Percentiles rank a stretch among this genome's conserved stretches.
Evolutionary conservation across 129 eudicot species (phyloP).

Genomic region (Heracleum sosnowskyi): DNA sequence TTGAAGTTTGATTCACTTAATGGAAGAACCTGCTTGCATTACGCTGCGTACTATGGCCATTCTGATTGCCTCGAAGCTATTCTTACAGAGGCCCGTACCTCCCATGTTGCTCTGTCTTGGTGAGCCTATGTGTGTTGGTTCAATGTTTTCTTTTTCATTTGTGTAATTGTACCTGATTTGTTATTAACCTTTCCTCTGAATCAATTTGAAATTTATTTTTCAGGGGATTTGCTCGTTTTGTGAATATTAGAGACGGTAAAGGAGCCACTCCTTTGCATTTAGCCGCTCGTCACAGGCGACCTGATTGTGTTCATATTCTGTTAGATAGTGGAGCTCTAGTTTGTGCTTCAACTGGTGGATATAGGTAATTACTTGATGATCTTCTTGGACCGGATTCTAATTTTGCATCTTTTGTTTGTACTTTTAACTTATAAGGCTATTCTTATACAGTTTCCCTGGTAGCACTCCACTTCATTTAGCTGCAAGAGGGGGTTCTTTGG

Average conservation of each 20-base stretch:
- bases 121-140: not conserved
- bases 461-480: conserved; percentile 99
- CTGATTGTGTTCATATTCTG: conserved; percentile 78
- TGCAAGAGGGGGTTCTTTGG: conserved; percentile 96
- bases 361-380: conserved; percentile 50
- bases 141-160: not conserved
- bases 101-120: conserved; percentile 13
- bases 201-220: not conserved
- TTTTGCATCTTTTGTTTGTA: not conserved
- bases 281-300: conserved; percentile 83
- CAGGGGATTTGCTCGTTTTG: conserved; percentile 95
- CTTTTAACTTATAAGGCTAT: not conserved
- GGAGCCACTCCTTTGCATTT: conserved; percentile 98
- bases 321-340: conserved; percentile 81
- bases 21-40: conserved; percentile 44
- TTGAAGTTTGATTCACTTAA: conserved; percentile 33
- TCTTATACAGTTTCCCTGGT: conserved; percentile 52
- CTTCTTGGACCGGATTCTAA: not conserved
- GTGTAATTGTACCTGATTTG: not conserved
- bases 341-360: conserved; percentile 92
- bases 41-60: conserved; percentile 43
- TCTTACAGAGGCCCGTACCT: conserved; percentile 7
- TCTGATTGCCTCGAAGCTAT: conserved; percentile 28
- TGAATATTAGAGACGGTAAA: conserved; percentile 91
- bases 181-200: not conserved